Percentiles rank a stretch among this genome's conserved stretches.
phyloP scores from a whole-genome alignment of 371 early-diverging fungal genomes.

The Sporodiniella umbellata region DNA sequence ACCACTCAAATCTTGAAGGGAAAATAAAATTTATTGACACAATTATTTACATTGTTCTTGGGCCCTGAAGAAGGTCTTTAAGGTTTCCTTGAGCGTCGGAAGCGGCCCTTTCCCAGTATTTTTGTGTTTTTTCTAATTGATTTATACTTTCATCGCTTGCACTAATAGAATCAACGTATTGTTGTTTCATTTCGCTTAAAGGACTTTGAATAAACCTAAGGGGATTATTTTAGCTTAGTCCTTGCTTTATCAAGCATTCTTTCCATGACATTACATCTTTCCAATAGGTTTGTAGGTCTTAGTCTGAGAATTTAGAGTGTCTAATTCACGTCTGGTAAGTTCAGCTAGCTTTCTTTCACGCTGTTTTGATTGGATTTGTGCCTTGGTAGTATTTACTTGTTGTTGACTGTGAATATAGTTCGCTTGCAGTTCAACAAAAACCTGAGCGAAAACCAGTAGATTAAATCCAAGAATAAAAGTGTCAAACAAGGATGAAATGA shows the following conservation, averaged over 20 bases:
- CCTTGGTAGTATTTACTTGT: constrained; percentile 61
- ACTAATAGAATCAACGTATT: constrained; percentile 46
- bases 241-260: not conserved
- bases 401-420: constrained; percentile 61
- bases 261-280: constrained; percentile 59
- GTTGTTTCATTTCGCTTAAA: constrained; percentile 50
- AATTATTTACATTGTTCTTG: constrained; percentile 24
- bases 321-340: constrained; percentile 70
- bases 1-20: constrained; percentile 19
- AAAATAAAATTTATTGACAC: constrained; percentile 7
- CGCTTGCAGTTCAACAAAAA: constrained; percentile 62
- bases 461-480: not conserved
- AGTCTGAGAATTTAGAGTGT: constrained; percentile 52
- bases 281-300: constrained; percentile 74
- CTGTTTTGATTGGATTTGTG: constrained; percentile 65
- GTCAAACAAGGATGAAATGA: not conserved
- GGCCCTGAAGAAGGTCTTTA: constrained; percentile 60
- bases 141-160: constrained; percentile 49
- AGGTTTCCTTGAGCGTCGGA: constrained; percentile 70
- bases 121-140: constrained; percentile 71
- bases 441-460: constrained; percentile 33
- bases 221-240: not conserved
- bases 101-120: constrained; percentile 68
- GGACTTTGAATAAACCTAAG: constrained; percentile 66
- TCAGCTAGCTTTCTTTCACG: constrained; percentile 72